Base-by-base conservation (phyloP, 257 asterid genomes). In the Ajuga chamaepitys region DNA sequence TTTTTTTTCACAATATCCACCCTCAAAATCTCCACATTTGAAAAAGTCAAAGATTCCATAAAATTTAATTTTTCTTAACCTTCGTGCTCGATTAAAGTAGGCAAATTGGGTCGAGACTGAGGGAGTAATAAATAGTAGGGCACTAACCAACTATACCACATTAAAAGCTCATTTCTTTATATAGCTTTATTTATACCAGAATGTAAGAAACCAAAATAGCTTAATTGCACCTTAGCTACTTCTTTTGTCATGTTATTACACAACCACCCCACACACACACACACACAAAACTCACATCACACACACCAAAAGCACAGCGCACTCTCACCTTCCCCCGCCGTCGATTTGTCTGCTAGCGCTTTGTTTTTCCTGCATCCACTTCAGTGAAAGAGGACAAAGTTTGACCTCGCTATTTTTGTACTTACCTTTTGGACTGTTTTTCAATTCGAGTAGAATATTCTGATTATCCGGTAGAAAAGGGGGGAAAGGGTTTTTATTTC, bases 341-440 rank as follows among this genome's bases (percentile, higher is more conserved):
- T 66, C 80, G 74, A 66, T 61, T 74, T 74, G 79, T 80, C 81
- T 2, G 71, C 46, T 76, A 61, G 54, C 41, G 64, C 32, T 80
- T 63, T 17, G 55, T 60, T 14, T 38, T 58, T 42, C 58, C 40
- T 57, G 61, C 53, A 56, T 50, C 62, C 42, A 20, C 28, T 63
- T 60, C 58, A 55, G 60, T 47, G 42, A 28, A 42, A 73, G 17
- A 37, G 58, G 71, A 78, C 79, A 74, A 73, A 70, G 11, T 57
- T 74, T 74, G 80, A 79, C 79, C 66, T 40, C 68, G 73, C 75
- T 69, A 10, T 58, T 62, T 71, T 77, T 70, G 74, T 80, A 58
- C 47, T 32, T 68, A 68, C 54, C 38, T 28, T 56, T 66, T 66
- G 80, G 71, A 76, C 73, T 12, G 48, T 73, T 69, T 38, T 72